Evolutionary conservation across 345 rosid genomes (phyloP), one percentile per base, ranked within the genome.

Genomic region (Pistacia vera): DNA sequence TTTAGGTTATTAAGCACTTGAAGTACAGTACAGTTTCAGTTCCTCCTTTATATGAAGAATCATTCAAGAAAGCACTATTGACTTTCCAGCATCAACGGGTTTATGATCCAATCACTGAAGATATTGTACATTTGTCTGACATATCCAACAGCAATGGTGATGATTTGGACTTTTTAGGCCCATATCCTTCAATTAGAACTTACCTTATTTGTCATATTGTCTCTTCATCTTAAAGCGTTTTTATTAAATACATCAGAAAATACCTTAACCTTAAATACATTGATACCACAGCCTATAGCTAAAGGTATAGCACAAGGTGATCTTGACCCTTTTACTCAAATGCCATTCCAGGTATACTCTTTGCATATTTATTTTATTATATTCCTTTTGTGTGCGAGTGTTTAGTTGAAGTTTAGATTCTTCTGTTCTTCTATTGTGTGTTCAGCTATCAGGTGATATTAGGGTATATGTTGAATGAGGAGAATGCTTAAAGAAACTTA

Each of bases 51-150:
- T 96, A 96, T 74, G 97, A 96, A 85, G 97, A 93, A 78, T 88
- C 91, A 52, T 93, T 96, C 86, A 82, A 70, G 88, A 91, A 87
- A 84, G 99, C 98, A 68, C 76, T 93, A 74, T 73, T 90, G 79
- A 96, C 99, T 58, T 96, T 96, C 87, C 90, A 87, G 81, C 92
- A 92, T 82, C 99, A 96, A 86, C 89, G 94, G 71, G 98, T 96
- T 73, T 93, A 92, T 86, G 91, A 96, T 81, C 90, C 90, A 8
- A 80, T 69, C 51, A 51, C 71, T 30, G 91, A 91, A 89, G 83
- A 88, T 71, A 72, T 81, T 72, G 83, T 88, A 28, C 91, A 89
- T 86, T 82, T 96, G 84, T 82, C 85, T 64, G 76, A 76, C 67
- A 68, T 85, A 80, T 72, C 88, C 60, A 85, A 85, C 61, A 71